Evolutionary conservation across 2,329 filamentous ascomycete species (phyloP), one percentile per base, ranked within the genome.

Genomic region (Alternaria triticimaculans): DNA sequence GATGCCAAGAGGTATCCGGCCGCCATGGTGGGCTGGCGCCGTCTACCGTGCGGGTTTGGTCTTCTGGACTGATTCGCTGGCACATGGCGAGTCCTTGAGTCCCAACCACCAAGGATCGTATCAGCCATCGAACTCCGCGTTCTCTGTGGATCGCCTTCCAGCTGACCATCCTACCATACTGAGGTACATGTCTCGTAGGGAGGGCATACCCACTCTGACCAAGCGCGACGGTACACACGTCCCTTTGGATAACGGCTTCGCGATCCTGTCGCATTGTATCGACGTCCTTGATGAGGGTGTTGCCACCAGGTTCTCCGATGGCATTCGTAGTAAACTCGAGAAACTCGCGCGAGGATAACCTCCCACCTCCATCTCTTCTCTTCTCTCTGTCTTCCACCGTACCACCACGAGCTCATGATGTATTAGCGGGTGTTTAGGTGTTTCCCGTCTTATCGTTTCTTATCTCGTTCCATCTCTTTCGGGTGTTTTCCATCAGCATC

Each of bases 11-110:
- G 85, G 88, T 53, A 83, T 86, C 4, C 85, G 89, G 21, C 90
- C 90, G 6, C 86, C 85, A 41, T 93, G 90, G 90, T 92, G 90
- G 90, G 82, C 88, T n/a, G 87, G 85, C 2, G 90, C 89, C 4
- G 81, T 92, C 44, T 92, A 92, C 75, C 87, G 90, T n/a, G 89
- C 85, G 44, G 65, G 74, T 28, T 72, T 78, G 28, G 71, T 79
- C 15, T 62, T 79, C 10, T 78, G 76, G 77, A 74, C 85, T 3
- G 87, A 90, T 68, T 87, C 87, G 68, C 78, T 90, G 59, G 82
- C 81, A 6, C 83, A 84, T 61, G 82, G 85, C 62, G 84, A 88
- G 58, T 70, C 73, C 62, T 70, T 77, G 18, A 74, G 73, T 41
- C 73, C 80, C 20, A 76, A 78, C 18, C 76, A 76, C 25, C 71